Conservation (phyloP, 176 grass and related monocot species). For the Otatea glauca region DNA sequence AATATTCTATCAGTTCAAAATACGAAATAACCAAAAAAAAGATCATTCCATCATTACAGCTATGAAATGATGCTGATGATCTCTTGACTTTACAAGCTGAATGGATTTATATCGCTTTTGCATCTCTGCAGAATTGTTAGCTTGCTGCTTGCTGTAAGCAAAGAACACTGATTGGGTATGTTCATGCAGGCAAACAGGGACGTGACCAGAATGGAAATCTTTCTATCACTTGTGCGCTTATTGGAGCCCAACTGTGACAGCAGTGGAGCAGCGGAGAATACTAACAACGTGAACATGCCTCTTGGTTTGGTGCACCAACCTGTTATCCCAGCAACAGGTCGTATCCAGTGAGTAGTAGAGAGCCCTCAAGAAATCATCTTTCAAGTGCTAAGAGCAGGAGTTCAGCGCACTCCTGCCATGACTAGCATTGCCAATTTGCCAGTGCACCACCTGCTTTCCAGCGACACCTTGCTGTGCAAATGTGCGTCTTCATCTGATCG, state of each 20-base stretch:
- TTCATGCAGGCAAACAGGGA: slow-evolving; percentile 74
- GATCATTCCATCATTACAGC: background rate
- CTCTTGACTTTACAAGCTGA: background rate
- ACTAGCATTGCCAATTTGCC: slow-evolving; percentile 71
- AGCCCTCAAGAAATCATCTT: slow-evolving; percentile 25
- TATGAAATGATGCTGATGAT: slow-evolving; percentile 14
- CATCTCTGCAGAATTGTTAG: background rate
- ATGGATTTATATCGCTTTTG: background rate
- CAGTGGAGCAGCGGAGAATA: slow-evolving; percentile 38
- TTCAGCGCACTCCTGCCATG: slow-evolving; percentile 64
- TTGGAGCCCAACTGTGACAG: slow-evolving; percentile 56
- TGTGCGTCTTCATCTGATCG: background rate
- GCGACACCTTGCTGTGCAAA: slow-evolving; percentile 28
- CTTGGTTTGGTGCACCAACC: slow-evolving; percentile 59
- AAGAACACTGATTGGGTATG: background rate
- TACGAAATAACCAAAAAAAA: background rate
- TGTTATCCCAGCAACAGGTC: slow-evolving; percentile 70
- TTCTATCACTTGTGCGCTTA: slow-evolving; percentile 68
- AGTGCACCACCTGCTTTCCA: slow-evolving; percentile 33
- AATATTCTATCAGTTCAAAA: background rate
- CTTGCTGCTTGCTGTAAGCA: background rate
- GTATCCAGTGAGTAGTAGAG: slow-evolving; percentile 49
- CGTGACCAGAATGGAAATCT: slow-evolving; percentile 79
- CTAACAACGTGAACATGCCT: slow-evolving; percentile 54
- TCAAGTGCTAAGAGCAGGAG: slow-evolving; percentile 78